These are phyloP conservation scores for Aspergillus sclerotialis DNA, from an alignment of 2,329 filamentous ascomycete species.

Conservation along the genomic window DNA sequence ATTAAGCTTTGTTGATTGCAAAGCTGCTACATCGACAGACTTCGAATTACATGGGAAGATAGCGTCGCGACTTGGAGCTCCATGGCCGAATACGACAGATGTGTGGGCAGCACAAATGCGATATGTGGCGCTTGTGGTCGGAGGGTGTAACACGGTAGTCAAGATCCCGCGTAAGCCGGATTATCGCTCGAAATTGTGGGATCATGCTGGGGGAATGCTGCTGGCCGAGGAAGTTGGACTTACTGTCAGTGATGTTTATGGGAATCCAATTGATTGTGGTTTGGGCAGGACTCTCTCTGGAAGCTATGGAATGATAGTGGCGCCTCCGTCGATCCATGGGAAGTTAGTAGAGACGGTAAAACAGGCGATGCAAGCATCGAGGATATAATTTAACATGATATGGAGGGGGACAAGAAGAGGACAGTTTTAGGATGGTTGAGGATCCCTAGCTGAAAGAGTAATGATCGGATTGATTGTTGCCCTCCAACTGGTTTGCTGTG, in stretches of 20 bases:
- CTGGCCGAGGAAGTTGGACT: slow-evolving; percentile 46
- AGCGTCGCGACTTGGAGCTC: slow-evolving; percentile 31
- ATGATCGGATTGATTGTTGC: too few species aligned
- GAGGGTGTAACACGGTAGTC: slow-evolving; percentile 43
- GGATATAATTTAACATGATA: neutral
- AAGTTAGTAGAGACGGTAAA: slow-evolving; percentile 25
- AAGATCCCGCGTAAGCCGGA: slow-evolving; percentile 39
- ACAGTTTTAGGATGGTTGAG: neutral
- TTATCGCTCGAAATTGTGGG: slow-evolving; percentile 48
- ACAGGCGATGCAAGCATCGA: slow-evolving; percentile 8
- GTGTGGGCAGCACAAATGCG: slow-evolving; percentile 50
- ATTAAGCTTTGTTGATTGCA: slow-evolving; percentile 41
- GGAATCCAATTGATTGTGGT: slow-evolving; percentile 43
- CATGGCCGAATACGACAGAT: slow-evolving; percentile 43
- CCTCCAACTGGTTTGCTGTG: too few species aligned
- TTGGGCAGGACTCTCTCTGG: slow-evolving; percentile 32
- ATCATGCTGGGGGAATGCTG: slow-evolving; percentile 49
- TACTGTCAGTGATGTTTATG: slow-evolving; percentile 45
- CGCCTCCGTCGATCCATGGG: slow-evolving; percentile 29
- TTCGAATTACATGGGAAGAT: slow-evolving; percentile 32
- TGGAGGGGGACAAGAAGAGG: neutral
- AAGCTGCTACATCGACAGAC: slow-evolving; percentile 29
- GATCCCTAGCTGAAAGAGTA: too few species aligned
- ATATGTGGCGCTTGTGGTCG: slow-evolving; percentile 46
- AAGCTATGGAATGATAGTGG: slow-evolving; percentile 37